phyloP scores from a whole-genome alignment of 2,329 filamentous ascomycete genomes.

The Teratosphaeria pseudoeucalypti region DNA sequence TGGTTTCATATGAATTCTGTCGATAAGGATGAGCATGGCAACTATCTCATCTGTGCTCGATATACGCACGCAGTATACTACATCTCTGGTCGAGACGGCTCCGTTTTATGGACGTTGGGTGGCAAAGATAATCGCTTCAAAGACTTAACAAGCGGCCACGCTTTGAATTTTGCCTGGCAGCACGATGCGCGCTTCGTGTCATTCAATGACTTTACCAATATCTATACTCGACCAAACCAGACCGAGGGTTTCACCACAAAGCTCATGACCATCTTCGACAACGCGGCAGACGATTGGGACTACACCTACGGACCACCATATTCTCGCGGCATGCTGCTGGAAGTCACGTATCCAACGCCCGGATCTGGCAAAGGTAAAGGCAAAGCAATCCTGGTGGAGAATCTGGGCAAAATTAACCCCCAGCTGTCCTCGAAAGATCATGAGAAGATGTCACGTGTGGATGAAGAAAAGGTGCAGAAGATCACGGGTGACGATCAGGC shows the following conservation, averaged over 20 bases:
- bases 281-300: constrained; percentile 30
- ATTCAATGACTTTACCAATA: constrained; percentile 3
- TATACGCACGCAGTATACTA: constrained; percentile 39
- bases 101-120: constrained; percentile 42
- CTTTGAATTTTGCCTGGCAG: constrained; percentile 36
- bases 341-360: constrained; percentile 14
- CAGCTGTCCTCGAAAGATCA: neutral
- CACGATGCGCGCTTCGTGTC: constrained; percentile 32
- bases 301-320: constrained; percentile 12
- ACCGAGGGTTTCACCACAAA: constrained; percentile 6
- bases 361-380: neutral
- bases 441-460: constrained; percentile 1
- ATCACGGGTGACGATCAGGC: constrained; percentile 8
- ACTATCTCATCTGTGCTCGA: constrained; percentile 46
- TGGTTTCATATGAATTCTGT: constrained; percentile 49
- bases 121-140: constrained; percentile 20
- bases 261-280: constrained; percentile 34
- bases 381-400: neutral
- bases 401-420: neutral
- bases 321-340: constrained; percentile 17
- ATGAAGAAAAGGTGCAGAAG: constrained; percentile 6
- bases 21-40: constrained; percentile 40
- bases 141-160: constrained; percentile 16
- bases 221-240: constrained; percentile 7
- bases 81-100: constrained; percentile 38